Evolutionary conservation across 768 basidiomycete species (phyloP).

Genomic region (Tephrocybe sp.): DNA sequence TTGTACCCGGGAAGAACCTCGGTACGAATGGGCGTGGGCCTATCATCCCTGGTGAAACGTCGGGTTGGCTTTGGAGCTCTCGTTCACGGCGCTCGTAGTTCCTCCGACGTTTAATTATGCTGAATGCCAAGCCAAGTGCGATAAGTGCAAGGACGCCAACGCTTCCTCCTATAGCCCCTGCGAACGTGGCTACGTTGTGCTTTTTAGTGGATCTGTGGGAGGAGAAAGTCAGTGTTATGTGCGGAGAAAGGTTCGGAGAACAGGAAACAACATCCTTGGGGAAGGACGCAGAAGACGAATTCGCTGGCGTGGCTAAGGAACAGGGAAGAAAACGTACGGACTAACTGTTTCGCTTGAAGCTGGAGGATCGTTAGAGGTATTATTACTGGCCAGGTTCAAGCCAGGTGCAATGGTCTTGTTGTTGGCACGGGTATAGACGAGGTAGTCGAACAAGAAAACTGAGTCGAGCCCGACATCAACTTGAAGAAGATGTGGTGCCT

Average conservation of each 20-base stretch:
- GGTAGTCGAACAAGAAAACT: slow-evolving; percentile 47
- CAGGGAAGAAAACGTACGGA: too few relatives aligned
- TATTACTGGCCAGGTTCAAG: background rate
- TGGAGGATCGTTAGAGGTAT: too few relatives aligned
- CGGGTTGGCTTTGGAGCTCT: slow-evolving; percentile 27
- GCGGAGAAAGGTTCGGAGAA: background rate
- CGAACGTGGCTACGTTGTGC: slow-evolving; percentile 46
- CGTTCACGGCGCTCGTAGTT: slow-evolving; percentile 38
- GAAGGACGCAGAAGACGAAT: too few relatives aligned
- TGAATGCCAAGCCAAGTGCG: slow-evolving; percentile 46
- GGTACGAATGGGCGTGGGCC: slow-evolving; percentile 51
- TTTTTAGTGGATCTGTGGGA: slow-evolving; percentile 16
- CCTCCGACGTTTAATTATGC: slow-evolving; percentile 46
- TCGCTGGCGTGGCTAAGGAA: too few relatives aligned
- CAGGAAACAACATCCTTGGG: background rate
- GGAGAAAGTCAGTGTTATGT: background rate
- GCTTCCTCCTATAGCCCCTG: slow-evolving; percentile 48
- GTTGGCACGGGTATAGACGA: slow-evolving; percentile 33
- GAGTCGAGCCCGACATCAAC: slow-evolving; percentile 43
- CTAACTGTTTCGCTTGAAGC: background rate
- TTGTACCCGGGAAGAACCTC: slow-evolving; percentile 55
- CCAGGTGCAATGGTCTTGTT: slow-evolving; percentile 7
- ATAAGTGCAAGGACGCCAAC: slow-evolving; percentile 49
- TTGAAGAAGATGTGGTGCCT: slow-evolving; percentile 39
- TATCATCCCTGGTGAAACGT: slow-evolving; percentile 38